Evolutionary conservation across 176 grass and related monocot species (phyloP), one percentile per base, ranked within the genome.

Genomic region (Aegilops umbellulata): DNA sequence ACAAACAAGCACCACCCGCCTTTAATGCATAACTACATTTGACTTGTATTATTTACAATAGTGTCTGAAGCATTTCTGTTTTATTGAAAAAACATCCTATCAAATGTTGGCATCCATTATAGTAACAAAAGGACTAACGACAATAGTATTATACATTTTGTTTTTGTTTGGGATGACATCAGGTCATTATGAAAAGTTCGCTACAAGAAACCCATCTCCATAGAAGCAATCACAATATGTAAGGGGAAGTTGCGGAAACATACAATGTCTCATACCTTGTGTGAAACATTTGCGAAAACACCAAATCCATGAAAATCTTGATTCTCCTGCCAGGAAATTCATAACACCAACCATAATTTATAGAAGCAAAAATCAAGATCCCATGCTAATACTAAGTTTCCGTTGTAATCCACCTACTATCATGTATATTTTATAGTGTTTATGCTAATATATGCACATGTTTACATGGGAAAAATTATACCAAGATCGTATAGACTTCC

Each of bases 271-370:
- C 38, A 41, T 10, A 41, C 38, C 38, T 41, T 41, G 38, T 41
- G 8, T 41, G 38, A 41, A 41, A 41, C 10, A 83, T 98, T 98
- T 53, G 96, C 72, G 74, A 94, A 98, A 82, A 98, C 93, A 73
- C 96, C 96, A 91, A 90, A 98, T 67, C 96, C 93, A 91, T 98
- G 96, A 12, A 88, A 98, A 95, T 87, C 87, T 95, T 86, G 96
- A 98, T 89, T 98, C 95, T 80, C 95, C 93, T 95, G 76, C 65
- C 80, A 84, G 80, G 14, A 46, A 79, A 41, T 65, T 67, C 23
- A 23, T 26, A 41, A 66, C 51, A 74, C 79, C 14, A 79, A 2
- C n/a, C 26, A 30, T 49, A 41, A 20, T 83, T 87, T 7, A 67
- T 7, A 78, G 30, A 42, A 72, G 23, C 15, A 86, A 35, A 70